Evolutionary conservation across 129 eudicot species (phyloP).

Genomic region (Artemisia annua): DNA sequence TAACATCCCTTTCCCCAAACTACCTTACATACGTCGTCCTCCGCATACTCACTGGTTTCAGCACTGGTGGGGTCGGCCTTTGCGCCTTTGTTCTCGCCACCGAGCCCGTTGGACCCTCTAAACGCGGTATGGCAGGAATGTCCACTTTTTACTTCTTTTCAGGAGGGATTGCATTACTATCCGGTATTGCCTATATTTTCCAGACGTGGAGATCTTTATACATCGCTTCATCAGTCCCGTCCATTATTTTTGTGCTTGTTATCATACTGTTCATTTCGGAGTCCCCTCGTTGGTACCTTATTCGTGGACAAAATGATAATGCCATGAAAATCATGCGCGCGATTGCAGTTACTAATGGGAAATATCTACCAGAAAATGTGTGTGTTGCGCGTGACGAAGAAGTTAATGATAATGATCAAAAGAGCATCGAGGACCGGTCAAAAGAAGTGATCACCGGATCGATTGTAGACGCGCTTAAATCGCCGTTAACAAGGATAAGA

Average conservation of each 20-base stretch:
- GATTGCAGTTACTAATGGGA: conserved; percentile 57
- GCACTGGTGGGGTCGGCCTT: conserved; percentile 93
- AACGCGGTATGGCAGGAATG: conserved; percentile 91
- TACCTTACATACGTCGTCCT: conserved; percentile 66
- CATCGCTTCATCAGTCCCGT: conserved; percentile 74
- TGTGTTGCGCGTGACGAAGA: conserved; percentile 67
- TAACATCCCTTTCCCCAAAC: conserved; percentile 79
- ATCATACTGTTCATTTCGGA: conserved; percentile 78
- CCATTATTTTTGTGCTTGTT: conserved; percentile 57
- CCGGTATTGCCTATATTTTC: conserved; percentile 77
- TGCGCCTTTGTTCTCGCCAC: conserved; percentile 95
- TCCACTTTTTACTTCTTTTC: conserved; percentile 98
- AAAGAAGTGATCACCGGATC: conserved; percentile 56
- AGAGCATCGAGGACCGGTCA: conserved; percentile 17
- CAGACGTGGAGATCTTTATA: conserved; percentile 76
- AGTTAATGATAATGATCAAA: conserved; percentile 12
- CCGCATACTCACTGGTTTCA: conserved; percentile 80
- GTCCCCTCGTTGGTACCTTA: conserved; percentile 93
- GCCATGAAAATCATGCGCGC: conserved; percentile 68
- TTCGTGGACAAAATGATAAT: conserved; percentile 51
- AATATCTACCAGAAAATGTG: conserved; percentile 49
- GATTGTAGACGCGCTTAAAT: conserved; percentile 55
- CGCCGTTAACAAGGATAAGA: conserved; percentile 60
- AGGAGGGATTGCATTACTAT: conserved; percentile 70
- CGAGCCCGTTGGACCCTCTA: conserved; percentile 86